Percentiles rank a stretch among this genome's conserved stretches.
Conservation (phyloP, 2,329 filamentous ascomycete genomes). For the Penicillium griseofulvum region DNA sequence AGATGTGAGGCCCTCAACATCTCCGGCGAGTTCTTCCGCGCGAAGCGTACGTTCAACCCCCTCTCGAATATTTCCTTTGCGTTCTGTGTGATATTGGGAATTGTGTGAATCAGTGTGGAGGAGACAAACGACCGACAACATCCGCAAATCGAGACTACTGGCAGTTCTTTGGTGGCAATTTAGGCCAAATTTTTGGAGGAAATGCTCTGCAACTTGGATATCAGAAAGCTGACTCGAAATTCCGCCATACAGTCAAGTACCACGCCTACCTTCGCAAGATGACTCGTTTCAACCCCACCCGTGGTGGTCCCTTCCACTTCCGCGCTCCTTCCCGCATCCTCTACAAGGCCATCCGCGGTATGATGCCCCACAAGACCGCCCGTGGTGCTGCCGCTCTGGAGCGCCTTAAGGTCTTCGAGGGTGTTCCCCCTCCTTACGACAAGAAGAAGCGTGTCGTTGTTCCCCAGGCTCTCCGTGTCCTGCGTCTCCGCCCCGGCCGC, state of each 20-base stretch:
- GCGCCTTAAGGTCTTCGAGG: conserved; percentile 99
- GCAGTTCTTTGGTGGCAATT: neutral
- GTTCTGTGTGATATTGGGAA: conserved; percentile 8
- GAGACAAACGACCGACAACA: conserved; percentile 1
- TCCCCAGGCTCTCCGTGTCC: conserved; percentile 93
- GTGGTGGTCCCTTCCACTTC: conserved; percentile 99
- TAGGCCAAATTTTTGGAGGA: neutral
- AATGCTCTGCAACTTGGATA: conserved; percentile 1
- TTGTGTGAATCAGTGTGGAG: conserved; percentile 8
- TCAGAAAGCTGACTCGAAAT: conserved; percentile 47
- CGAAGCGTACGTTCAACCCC: conserved; percentile 83
- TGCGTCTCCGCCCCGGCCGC: conserved; percentile 96
- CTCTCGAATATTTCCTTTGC: conserved; percentile 20
- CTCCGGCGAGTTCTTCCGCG: conserved; percentile 99
- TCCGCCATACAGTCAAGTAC: conserved; percentile 84
- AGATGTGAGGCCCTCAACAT: conserved; percentile 99
- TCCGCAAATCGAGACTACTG: conserved; percentile 1
- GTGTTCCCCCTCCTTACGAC: conserved; percentile 97
- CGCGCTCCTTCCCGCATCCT: conserved; percentile 98
- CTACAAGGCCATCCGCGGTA: conserved; percentile 99
- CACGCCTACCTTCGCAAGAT: conserved; percentile 99
- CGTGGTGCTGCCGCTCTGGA: conserved; percentile 94
- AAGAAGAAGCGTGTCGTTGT: conserved; percentile 99
- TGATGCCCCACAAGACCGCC: conserved; percentile 99
- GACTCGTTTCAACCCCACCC: conserved; percentile 99